Evolutionary conservation across 495 filamentous ascomycete genomes (phyloP), one percentile per base, ranked within the genome.

Genomic region (Aspergillus conjunctus): DNA sequence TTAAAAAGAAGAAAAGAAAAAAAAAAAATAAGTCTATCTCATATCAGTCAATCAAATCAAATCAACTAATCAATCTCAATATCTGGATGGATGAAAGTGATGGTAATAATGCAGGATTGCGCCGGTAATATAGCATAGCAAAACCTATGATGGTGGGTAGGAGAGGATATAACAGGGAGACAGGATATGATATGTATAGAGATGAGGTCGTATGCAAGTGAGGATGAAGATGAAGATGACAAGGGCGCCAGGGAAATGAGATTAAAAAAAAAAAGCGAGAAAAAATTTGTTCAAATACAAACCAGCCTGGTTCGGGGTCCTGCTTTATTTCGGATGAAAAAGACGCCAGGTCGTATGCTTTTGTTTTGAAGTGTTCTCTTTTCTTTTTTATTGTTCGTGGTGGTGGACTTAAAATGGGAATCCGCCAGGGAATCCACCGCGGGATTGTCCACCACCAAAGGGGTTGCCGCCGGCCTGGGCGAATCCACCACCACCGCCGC

Each of bases 401-500:
- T 21, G 20, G 21, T 22, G 33, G 17, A 51, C 18, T 58, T 60
- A 77, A 68, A 81, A 81, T 26, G 73, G 69, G 67, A 76, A 80
- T 53, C 71, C 74, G 33, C 75, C 74, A 17, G 73, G 69, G 67
- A 76, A 80, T 55, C 71, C 74, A 33, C 75, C 74, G 21, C 58
- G 66, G 51, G 63, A 61, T 34, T 72, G 68, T 20, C 77, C 70
- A 6, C 77, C 70, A 6, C 68, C 77, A 58, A 79, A 78, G 37
- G 74, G 74, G 41, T 73, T 62, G 20, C 79, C 78, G 33, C 80
- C 80, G 43, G 78, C 79, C 18, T 67, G 70, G 52, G 72, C 69
- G 58, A 78, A 78, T 46, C 76, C 77, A 45, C 75, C 73, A 21
- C 71, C 70, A 11, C 76, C 76, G 37, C 75, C 76, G 49, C 75